phyloP scores from a whole-genome alignment of 1,139 yeast genomes.

The Geotrichum cucujoidarum region DNA sequence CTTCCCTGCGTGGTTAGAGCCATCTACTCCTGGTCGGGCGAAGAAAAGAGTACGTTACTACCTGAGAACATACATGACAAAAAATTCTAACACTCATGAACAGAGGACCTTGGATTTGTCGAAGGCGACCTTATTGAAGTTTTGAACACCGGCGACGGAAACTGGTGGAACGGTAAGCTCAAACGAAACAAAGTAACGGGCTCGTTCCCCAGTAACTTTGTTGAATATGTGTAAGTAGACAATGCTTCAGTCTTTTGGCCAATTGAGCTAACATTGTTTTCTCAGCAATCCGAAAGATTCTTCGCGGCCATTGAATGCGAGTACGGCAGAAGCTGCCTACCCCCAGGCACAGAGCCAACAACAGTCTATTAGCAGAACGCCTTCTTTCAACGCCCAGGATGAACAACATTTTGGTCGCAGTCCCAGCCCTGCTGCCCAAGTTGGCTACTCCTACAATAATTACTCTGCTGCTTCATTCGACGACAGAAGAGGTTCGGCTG shows the following conservation, averaged over 20 bases:
- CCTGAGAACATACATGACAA: neutral
- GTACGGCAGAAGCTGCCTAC: too few relatives aligned
- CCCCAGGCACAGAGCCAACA: too few relatives aligned
- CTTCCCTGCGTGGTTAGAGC: constrained; percentile 72
- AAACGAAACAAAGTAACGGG: constrained; percentile 80
- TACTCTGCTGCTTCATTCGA: neutral
- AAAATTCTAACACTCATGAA: neutral
- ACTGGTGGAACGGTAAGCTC: constrained; percentile 87
- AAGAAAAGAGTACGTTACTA: constrained; percentile 44
- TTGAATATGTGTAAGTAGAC: constrained; percentile 44
- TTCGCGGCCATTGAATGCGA: too few relatives aligned
- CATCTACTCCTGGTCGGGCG: constrained; percentile 82
- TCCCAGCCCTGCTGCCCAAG: constrained; percentile 1
- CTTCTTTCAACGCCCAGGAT: constrained; percentile 1
- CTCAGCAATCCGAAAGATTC: constrained; percentile 14
- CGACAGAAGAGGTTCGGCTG: too few relatives aligned
- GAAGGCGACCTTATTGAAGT: constrained; percentile 92
- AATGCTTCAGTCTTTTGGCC: neutral
- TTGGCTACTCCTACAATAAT: neutral
- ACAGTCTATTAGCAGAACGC: neutral
- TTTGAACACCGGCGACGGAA: constrained; percentile 71
- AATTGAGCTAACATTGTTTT: neutral
- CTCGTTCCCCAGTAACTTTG: constrained; percentile 81
- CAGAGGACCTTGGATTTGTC: constrained; percentile 81
- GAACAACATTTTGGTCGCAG: neutral